A percentile compares a stretch with the other conserved stretches of the same genome.
phyloP scores from a whole-genome alignment of 352 stramenopile genomes.

The Globisporangium ultimum region DNA sequence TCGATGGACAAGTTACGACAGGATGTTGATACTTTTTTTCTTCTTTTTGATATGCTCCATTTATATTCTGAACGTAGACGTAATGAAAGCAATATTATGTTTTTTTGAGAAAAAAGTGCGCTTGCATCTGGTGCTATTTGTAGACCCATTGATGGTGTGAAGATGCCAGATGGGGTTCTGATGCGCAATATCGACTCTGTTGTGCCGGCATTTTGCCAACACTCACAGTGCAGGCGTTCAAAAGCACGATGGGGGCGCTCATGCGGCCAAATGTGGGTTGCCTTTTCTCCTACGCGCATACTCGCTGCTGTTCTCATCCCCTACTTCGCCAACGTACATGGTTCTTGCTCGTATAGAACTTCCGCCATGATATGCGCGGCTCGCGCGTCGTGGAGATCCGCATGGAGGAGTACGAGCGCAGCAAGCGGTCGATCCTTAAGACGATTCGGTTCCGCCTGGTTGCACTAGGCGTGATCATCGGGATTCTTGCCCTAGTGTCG shows the following conservation, averaged over 20 bases:
- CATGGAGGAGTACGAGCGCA: conserved; percentile 69
- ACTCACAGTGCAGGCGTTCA: neutral
- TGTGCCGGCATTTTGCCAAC: neutral
- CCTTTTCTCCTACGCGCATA: neutral
- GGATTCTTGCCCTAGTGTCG: conserved; percentile 36
- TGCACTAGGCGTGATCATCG: conserved; percentile 52
- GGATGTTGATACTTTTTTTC: too few relatives aligned
- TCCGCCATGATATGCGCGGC: conserved; percentile 58
- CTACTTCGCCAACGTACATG: too few relatives aligned
- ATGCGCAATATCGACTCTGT: neutral
- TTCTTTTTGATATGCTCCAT: too few relatives aligned
- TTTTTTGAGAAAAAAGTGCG: too few relatives aligned
- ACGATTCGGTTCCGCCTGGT: conserved; percentile 69
- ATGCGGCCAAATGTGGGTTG: conserved; percentile 58
- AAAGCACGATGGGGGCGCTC: conserved; percentile 33
- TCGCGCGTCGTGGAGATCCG: conserved; percentile 67
- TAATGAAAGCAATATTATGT: too few relatives aligned
- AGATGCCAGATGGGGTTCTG: too few relatives aligned
- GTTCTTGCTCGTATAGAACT: conserved; percentile 34
- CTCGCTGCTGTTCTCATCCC: neutral
- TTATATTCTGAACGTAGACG: too few relatives aligned
- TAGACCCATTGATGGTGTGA: too few relatives aligned
- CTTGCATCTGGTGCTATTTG: conserved; percentile 5
- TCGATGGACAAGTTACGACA: too few relatives aligned
- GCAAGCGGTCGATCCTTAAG: conserved; percentile 67